These are phyloP conservation scores for Boletus vinaceobasis DNA, from an alignment of 768 basidiomycete genomes.

Conservation along the genomic window DNA sequence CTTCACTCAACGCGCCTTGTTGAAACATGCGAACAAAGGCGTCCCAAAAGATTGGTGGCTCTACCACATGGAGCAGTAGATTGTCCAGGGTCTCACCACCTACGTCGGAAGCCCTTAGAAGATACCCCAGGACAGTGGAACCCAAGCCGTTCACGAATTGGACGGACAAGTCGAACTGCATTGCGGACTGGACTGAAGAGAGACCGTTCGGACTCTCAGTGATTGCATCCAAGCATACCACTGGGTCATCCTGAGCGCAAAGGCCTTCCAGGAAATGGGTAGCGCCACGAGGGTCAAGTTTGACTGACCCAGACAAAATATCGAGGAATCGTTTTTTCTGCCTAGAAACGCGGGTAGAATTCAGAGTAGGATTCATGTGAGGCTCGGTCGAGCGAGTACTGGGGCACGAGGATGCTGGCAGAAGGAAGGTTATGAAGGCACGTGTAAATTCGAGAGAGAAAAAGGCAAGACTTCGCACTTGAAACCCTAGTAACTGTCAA, in stretches of 20 bases:
- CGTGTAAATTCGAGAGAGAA: no score
- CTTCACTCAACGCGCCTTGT: slow-evolving; percentile 28
- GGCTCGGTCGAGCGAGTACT: background rate
- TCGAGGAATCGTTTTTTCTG: slow-evolving; percentile 35
- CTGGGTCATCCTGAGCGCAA: slow-evolving; percentile 38
- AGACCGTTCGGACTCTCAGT: slow-evolving; percentile 36
- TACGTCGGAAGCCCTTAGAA: slow-evolving; percentile 38
- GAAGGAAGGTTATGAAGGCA: no score
- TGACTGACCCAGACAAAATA: slow-evolving; percentile 29
- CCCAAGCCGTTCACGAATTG: slow-evolving; percentile 44
- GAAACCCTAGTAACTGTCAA: no score
- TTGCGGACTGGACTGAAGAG: slow-evolving; percentile 35
- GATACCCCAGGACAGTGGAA: slow-evolving; percentile 34
- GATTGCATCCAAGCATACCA: slow-evolving; percentile 37
- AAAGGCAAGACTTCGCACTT: no score
- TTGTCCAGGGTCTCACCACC: slow-evolving; percentile 40
- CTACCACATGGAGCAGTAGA: slow-evolving; percentile 41
- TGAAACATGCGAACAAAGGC: slow-evolving; percentile 34
- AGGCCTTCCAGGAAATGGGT: slow-evolving; percentile 46
- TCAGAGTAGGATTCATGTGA: background rate
- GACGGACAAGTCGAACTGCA: slow-evolving; percentile 36
- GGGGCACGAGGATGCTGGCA: no score
- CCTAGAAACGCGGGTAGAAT: slow-evolving; percentile 5
- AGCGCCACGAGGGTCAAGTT: slow-evolving; percentile 21
- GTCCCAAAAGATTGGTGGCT: slow-evolving; percentile 52